These are phyloP conservation scores for Cinnamomum chago DNA, from an alignment of 164 flowering plant species.

Conservation along the genomic window DNA sequence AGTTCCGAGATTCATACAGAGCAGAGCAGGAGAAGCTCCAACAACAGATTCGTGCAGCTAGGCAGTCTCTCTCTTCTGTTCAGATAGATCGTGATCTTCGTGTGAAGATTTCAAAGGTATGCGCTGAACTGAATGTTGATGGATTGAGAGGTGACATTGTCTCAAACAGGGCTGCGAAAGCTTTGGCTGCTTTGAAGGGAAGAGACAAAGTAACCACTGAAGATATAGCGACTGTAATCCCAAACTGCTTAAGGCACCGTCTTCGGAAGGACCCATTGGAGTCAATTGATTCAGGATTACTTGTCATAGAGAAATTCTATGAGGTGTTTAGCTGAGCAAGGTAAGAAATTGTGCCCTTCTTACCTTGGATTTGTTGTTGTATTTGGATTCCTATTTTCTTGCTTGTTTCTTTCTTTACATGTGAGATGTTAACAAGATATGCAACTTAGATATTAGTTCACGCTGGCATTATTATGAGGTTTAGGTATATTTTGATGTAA, in stretches of 20 bases:
- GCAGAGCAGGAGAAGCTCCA: slow-evolving; percentile 88
- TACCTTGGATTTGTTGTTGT: slow-evolving; percentile 1
- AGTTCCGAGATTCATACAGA: slow-evolving; percentile 64
- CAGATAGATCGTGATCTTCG: slow-evolving; percentile 79
- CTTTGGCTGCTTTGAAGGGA: slow-evolving; percentile 88
- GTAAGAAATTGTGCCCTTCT: slow-evolving; percentile 4
- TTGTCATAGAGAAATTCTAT: slow-evolving; percentile 88
- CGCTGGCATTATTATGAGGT: neutral
- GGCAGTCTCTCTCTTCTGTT: slow-evolving; percentile 58
- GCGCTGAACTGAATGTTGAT: slow-evolving; percentile 90
- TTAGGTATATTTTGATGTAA: neutral
- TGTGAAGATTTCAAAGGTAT: slow-evolving; percentile 89
- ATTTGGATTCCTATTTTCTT: neutral
- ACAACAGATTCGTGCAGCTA: slow-evolving; percentile 70
- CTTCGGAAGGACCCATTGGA: slow-evolving; percentile 95
- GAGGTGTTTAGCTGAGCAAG: slow-evolving; percentile 71
- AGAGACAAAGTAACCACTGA: slow-evolving; percentile 75
- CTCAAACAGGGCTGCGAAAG: slow-evolving; percentile 87
- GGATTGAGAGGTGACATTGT: slow-evolving; percentile 92
- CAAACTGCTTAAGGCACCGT: slow-evolving; percentile 93
- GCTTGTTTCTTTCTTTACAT: slow-evolving; percentile 4
- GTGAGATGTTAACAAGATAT: neutral
- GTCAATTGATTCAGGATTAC: slow-evolving; percentile 92
- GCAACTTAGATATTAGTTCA: neutral
- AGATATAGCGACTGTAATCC: slow-evolving; percentile 94